Evolutionary conservation across 2,329 filamentous ascomycete genomes (phyloP).

Genomic region (Clonostachys chloroleuca): DNA sequence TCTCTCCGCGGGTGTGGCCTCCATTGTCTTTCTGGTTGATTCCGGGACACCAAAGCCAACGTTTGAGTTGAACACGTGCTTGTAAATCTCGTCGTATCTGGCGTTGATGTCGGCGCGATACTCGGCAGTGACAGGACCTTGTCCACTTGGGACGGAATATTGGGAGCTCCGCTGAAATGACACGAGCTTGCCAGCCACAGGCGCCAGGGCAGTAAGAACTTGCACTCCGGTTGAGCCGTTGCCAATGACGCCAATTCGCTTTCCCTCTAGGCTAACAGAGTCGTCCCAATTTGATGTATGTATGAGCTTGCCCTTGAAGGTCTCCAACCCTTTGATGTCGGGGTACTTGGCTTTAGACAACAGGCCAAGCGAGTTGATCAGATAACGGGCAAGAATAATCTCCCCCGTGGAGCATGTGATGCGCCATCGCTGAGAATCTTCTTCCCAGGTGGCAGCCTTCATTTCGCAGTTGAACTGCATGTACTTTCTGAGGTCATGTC

Average conservation of each 20-base stretch:
- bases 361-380: background rate
- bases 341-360: background rate
- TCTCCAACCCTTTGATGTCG: background rate
- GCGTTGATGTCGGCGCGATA: slow-evolving; percentile 9
- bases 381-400: background rate
- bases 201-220: background rate
- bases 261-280: background rate
- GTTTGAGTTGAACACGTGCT: slow-evolving; percentile 9
- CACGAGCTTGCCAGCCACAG: slow-evolving; percentile 4
- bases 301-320: slow-evolving; percentile 27
- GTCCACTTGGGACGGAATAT: slow-evolving; percentile 8
- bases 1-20: slow-evolving; percentile 17
- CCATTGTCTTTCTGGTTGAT: slow-evolving; percentile 17
- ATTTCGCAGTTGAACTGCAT: slow-evolving; percentile 34
- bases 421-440: slow-evolving; percentile 17
- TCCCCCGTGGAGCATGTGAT: slow-evolving; percentile 5
- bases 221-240: background rate
- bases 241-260: background rate
- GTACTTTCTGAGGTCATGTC: slow-evolving; percentile 21
- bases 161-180: slow-evolving; percentile 9
- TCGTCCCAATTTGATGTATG: slow-evolving; percentile 31
- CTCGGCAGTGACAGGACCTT: slow-evolving; percentile 1
- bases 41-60: slow-evolving; percentile 19
- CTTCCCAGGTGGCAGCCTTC: slow-evolving; percentile 21
- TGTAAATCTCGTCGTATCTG: slow-evolving; percentile 20